Evolutionary conservation across 192 early-diverging fungal genomes (phyloP), one percentile per base, ranked within the genome.

Genomic region (Podila horticola): DNA sequence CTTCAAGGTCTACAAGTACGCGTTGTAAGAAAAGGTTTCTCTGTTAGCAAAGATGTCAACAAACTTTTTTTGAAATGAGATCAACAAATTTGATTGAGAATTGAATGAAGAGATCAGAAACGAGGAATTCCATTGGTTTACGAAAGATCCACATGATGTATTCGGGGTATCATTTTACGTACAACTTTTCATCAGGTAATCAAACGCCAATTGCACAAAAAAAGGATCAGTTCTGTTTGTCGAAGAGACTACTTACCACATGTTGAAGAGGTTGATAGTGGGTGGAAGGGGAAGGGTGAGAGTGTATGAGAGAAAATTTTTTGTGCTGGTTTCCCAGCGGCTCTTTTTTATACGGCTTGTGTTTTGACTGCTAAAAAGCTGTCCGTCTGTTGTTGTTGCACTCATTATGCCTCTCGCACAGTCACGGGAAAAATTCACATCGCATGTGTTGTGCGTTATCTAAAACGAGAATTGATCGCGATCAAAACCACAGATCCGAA

Each of bases 41-140:
- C 24, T 19, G 52, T n/a, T 26, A 55, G 52, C n/a, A 26, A 55
- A 26, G 24, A 19, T 61, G 59, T 45, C 41, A 61, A 31, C 26
- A 31, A 31, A 60, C 6, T 30, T 61, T 10, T 17, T 26, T 61
- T 28, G 22, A 31, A 31, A 19, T 19, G 30, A 5, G 15, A 31
- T 61, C 29, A 36, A 20, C 17, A 66, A 49, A 30, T 15, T 20
- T 48, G 26, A 15, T 62, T 61, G 59, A 71, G 52, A 55, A 24
- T 55, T 63, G 62, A 64, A 45, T 45, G 57, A 58, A 49, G 55
- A 64, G 77, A 52, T 81, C 77, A 81, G 77, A 81, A 81, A 81
- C 77, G 77, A 81, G 77, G 77, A 81, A 81, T 81, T 81, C 77
- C 77, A 81, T 81, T 81, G 58, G 76, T 81, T 73, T 81, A 81